These are phyloP conservation scores for Plasmodium blacklocki DNA, from an alignment of 169 alveolate genomes.

Conservation along the genomic window DNA sequence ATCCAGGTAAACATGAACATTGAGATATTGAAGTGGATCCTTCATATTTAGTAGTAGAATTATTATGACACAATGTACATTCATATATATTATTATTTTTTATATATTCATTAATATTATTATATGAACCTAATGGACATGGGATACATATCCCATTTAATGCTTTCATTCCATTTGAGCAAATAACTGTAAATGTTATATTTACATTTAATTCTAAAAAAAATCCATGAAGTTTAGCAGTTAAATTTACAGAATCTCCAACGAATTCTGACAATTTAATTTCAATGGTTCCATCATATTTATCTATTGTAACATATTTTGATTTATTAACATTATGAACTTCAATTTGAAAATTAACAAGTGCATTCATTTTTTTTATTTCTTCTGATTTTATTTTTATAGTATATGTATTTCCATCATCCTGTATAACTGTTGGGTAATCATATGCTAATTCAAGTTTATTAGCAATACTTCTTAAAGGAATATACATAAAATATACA, in stretches of 20 bases:
- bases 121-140: conserved; percentile 80
- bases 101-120: conserved; percentile 68
- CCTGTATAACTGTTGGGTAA: conserved; percentile 56
- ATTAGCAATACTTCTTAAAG: conserved; percentile 38
- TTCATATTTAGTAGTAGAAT: conserved; percentile 82
- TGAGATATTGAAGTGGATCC: conserved; percentile 85
- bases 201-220: conserved; percentile 63
- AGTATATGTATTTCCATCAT: conserved; percentile 21
- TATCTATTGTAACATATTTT: conserved; percentile 48
- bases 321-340: conserved; percentile 58
- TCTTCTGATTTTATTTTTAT: conserved; percentile 58
- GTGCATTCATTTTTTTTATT: conserved; percentile 65
- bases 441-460: conserved; percentile 38
- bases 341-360: conserved; percentile 49
- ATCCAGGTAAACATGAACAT: conserved; percentile 89
- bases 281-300: conserved; percentile 46
- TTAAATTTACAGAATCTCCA: conserved; percentile 51
- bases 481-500: conserved; percentile 24
- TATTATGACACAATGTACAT: conserved; percentile 77
- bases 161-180: conserved; percentile 80
- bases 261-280: conserved; percentile 66
- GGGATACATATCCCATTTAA: conserved; percentile 74
- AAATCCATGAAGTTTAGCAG: conserved; percentile 66
- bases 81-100: conserved; percentile 41
- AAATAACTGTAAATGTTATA: conserved; percentile 73